A percentile compares a stretch with the other conserved stretches of the same genome.
Conservation (phyloP, 331 rosid species). For the Arachis monticola region DNA sequence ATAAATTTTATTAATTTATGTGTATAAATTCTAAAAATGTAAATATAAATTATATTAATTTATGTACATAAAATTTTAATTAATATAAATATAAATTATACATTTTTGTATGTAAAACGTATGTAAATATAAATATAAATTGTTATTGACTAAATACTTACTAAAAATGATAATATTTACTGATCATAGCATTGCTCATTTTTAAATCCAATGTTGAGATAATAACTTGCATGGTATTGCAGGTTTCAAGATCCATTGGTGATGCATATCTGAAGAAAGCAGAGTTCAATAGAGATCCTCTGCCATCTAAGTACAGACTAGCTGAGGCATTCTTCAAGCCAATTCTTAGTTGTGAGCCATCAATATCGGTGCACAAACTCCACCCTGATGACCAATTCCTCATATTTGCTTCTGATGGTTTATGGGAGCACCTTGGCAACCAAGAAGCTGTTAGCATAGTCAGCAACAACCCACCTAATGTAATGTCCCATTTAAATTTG, state of each 20-base stretch:
- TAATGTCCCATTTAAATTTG: constrained; percentile 40
- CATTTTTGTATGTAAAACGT: too few relatives aligned
- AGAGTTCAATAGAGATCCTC: constrained; percentile 85
- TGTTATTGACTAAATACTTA: too few relatives aligned
- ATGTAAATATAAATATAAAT: too few relatives aligned
- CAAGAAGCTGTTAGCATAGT: constrained; percentile 89
- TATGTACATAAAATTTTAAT: too few relatives aligned
- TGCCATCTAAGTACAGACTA: constrained; percentile 62
- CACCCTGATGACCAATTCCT: constrained; percentile 76
- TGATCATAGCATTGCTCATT: too few relatives aligned
- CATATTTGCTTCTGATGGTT: constrained; percentile 94
- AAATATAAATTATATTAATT: too few relatives aligned
- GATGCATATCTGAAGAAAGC: constrained; percentile 86
- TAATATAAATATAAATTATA: too few relatives aligned
- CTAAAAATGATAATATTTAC: too few relatives aligned
- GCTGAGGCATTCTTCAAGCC: constrained; percentile 79
- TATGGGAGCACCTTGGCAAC: constrained; percentile 93
- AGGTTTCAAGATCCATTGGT: constrained; percentile 91
- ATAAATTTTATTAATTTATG: too few relatives aligned
- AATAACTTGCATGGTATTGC: constrained; percentile 26
- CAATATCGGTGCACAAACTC: constrained; percentile 64
- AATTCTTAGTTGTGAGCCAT: constrained; percentile 77
- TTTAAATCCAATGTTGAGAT: background rate
- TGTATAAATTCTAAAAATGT: too few relatives aligned
- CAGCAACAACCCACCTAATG: constrained; percentile 65